A percentile compares a stretch with the other conserved stretches of the same genome.
phyloP scores from a whole-genome alignment of 139 green algal species.

The Asterochloris erici region DNA sequence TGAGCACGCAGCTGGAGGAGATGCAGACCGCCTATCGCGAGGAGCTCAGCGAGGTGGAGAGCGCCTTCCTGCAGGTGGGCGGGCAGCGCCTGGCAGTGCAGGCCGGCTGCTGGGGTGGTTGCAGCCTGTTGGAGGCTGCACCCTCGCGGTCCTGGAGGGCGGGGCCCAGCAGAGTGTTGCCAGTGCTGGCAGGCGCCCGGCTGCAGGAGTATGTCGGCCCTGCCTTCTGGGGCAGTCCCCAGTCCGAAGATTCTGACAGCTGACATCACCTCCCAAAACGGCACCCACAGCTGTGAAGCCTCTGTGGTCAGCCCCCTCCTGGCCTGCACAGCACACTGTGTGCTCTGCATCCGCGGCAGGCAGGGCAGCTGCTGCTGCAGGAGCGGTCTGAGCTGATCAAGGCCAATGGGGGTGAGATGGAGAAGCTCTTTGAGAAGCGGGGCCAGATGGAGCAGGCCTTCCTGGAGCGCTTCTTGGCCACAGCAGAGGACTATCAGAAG shows the following conservation, averaged over 20 bases:
- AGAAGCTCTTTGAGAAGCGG: constrained; percentile 54
- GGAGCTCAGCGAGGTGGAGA: constrained; percentile 68
- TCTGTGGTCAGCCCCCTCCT: no score
- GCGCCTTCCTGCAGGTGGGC: constrained; percentile 60
- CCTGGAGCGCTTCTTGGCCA: constrained; percentile 39
- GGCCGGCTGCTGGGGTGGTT: not conserved
- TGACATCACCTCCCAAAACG: no score
- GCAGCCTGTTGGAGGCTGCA: not conserved
- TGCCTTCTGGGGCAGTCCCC: no score
- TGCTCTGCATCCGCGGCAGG: not conserved
- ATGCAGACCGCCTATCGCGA: constrained; percentile 33
- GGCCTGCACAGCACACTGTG: not conserved
- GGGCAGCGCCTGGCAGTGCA: not conserved
- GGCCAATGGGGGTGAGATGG: constrained; percentile 59
- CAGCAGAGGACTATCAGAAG: constrained; percentile 18
- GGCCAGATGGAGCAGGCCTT: constrained; percentile 46
- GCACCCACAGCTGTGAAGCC: no score
- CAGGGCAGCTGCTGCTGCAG: constrained; percentile 18
- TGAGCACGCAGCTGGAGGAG: constrained; percentile 17
- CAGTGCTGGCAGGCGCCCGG: no score
- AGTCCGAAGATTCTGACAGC: no score
- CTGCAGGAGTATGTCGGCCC: no score
- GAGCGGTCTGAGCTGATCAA: constrained; percentile 60
- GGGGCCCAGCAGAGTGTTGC: no score
- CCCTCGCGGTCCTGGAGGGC: not conserved